A percentile compares a stretch with the other conserved stretches of the same genome.
Conservation (phyloP, 805 yeast genomes). For the Myxozyma monticola region DNA sequence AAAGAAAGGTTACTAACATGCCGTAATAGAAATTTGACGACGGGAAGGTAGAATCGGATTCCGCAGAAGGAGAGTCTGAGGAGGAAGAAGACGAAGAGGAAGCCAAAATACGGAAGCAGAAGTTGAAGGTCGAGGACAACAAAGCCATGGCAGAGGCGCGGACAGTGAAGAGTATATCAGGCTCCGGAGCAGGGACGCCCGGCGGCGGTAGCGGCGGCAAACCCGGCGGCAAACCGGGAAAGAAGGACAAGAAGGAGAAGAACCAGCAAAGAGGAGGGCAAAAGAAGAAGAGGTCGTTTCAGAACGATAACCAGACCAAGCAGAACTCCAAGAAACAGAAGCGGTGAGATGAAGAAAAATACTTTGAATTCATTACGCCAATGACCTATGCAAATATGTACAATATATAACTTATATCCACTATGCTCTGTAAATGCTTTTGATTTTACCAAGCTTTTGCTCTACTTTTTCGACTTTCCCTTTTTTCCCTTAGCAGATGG, state of each 20-base stretch:
- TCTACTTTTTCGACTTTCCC: slow-evolving; percentile 15
- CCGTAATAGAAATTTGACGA: slow-evolving; percentile 2
- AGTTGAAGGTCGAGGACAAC: slow-evolving; percentile 11
- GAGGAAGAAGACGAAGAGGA: slow-evolving; percentile 11
- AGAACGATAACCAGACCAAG: background rate
- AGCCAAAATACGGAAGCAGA: slow-evolving; percentile 3
- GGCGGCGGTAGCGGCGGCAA: slow-evolving; percentile 7
- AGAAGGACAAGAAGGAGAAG: slow-evolving; percentile 28
- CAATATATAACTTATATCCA: background rate
- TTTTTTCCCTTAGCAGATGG: slow-evolving; percentile 38
- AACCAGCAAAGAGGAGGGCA: slow-evolving; percentile 35
- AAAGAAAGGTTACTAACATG: background rate
- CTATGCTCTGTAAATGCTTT: background rate
- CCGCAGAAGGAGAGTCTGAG: slow-evolving; percentile 2
- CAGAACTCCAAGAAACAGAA: slow-evolving; percentile 15
- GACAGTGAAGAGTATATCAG: slow-evolving; percentile 13
- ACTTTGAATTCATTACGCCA: background rate
- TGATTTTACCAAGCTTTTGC: too few relatives aligned
- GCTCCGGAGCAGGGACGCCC: slow-evolving; percentile 8
- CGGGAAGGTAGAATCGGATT: slow-evolving; percentile 1
- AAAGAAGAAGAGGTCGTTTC: slow-evolving; percentile 39
- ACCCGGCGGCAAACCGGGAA: background rate
- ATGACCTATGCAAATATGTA: too few relatives aligned
- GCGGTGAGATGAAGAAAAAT: background rate
- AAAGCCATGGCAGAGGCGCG: slow-evolving; percentile 10